Conservation (phyloP, 768 basidiomycete species). For the Panus rudis region DNA sequence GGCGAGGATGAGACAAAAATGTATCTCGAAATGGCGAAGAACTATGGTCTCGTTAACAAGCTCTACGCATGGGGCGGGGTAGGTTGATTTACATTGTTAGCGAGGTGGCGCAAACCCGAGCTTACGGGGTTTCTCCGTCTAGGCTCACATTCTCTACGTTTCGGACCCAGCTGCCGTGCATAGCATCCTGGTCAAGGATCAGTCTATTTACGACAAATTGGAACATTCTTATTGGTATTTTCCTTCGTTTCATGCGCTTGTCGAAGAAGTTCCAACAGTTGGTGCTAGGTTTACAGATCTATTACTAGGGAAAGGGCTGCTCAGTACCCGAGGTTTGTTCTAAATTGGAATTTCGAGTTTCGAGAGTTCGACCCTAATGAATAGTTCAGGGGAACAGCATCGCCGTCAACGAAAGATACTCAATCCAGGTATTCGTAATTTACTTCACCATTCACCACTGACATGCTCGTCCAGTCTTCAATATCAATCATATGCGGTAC, state of each 20-base stretch:
- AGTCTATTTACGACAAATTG: slow-evolving; percentile 17
- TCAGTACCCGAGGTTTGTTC: slow-evolving; percentile 5
- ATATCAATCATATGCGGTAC: slow-evolving; percentile 15
- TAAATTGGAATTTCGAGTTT: background rate
- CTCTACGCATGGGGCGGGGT: slow-evolving; percentile 7
- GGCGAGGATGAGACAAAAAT: slow-evolving; percentile 4
- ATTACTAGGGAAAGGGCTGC: slow-evolving; percentile 2
- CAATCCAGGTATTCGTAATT: slow-evolving; percentile 7
- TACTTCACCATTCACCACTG: background rate
- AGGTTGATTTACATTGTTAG: background rate
- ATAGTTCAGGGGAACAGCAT: slow-evolving; percentile 10
- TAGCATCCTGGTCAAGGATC: slow-evolving; percentile 19
- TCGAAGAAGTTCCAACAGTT: background rate
- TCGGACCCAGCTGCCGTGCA: slow-evolving; percentile 18
- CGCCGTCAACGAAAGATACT: slow-evolving; percentile 14
- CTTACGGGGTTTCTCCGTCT: background rate
- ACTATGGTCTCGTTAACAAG: slow-evolving; percentile 5
- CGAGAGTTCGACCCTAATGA: background rate
- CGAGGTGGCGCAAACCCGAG: background rate
- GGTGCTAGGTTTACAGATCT: background rate
- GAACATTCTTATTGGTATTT: background rate
- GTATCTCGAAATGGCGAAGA: slow-evolving; percentile 1
- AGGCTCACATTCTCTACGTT: slow-evolving; percentile 19
- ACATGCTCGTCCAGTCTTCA: slow-evolving; percentile 9
- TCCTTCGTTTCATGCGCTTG: background rate